phyloP scores from a whole-genome alignment of 768 basidiomycete genomes.

The Boletus sp. region DNA sequence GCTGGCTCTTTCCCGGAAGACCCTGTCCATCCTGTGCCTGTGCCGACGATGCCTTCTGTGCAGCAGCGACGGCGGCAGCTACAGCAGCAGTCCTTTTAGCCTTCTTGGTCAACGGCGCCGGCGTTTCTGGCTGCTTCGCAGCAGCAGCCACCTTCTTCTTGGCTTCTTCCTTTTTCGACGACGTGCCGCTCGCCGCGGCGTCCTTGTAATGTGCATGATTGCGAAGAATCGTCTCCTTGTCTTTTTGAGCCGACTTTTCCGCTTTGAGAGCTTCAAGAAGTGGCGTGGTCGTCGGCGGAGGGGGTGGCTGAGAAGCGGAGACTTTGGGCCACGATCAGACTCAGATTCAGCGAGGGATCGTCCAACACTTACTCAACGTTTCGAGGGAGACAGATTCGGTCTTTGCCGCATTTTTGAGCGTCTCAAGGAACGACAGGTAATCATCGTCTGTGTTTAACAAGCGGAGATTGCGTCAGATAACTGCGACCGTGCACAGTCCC shows the following conservation, averaged over 20 bases:
- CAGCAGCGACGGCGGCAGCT: neutral
- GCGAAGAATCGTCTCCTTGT: conserved; percentile 68
- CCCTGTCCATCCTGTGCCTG: conserved; percentile 3
- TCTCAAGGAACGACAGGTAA: conserved; percentile 76
- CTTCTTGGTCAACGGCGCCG: conserved; percentile 34
- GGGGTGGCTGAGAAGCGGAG: conserved; percentile 55
- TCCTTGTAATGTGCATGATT: conserved; percentile 74
- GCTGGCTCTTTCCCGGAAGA: neutral
- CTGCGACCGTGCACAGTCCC: neutral
- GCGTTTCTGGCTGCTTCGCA: conserved; percentile 32
- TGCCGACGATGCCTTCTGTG: conserved; percentile 22
- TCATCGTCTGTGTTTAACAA: conserved; percentile 67
- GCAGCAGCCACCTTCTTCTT: conserved; percentile 33
- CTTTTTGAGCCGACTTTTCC: conserved; percentile 60
- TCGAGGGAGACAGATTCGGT: conserved; percentile 65
- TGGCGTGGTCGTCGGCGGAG: conserved; percentile 79
- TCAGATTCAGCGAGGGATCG: neutral
- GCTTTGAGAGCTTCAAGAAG: conserved; percentile 91
- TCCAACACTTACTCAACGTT: conserved; percentile 32
- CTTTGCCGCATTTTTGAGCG: conserved; percentile 51
- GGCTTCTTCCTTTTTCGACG: conserved; percentile 38
- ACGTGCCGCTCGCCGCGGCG: conserved; percentile 25
- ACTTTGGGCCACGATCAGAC: conserved; percentile 38
- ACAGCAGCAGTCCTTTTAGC: conserved; percentile 30
- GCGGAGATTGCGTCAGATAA: neutral